Percentiles rank a stretch among this genome's conserved stretches.
phyloP scores from a whole-genome alignment of 2,329 filamentous ascomycete genomes.

The Exophiala bonariae region DNA sequence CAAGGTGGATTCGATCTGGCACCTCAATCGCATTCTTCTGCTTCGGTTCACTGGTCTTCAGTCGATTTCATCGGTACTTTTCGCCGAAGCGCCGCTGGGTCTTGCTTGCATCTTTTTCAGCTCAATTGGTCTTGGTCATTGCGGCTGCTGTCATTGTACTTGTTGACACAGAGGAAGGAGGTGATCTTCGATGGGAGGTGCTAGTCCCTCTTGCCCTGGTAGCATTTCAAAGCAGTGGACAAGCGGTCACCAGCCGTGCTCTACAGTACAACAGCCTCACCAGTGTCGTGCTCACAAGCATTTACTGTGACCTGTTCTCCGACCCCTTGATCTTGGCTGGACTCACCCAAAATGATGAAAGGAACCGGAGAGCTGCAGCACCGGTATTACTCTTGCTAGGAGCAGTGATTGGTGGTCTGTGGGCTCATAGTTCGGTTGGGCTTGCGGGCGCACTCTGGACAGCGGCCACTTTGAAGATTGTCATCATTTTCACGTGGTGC shows the following conservation, averaged over 20 bases:
- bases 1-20: conserved; percentile 70
- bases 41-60: conserved; percentile 70
- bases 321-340: conserved; percentile 53
- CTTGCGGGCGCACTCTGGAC: conserved; percentile 60
- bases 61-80: conserved; percentile 64
- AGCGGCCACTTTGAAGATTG: conserved; percentile 57
- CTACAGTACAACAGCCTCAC: conserved; percentile 70
- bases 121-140: conserved; percentile 48
- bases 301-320: conserved; percentile 78
- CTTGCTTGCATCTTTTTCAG: conserved; percentile 58
- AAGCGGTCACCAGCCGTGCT: conserved; percentile 72
- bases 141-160: conserved; percentile 36
- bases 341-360: conserved; percentile 47
- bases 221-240: conserved; percentile 75
- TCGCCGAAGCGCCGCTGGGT: conserved; percentile 66
- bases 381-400: conserved; percentile 55
- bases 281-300: conserved; percentile 76
- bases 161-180: conserved; percentile 42
- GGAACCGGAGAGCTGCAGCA: conserved; percentile 54
- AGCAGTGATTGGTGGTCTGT: conserved; percentile 55
- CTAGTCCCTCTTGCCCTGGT: conserved; percentile 68
- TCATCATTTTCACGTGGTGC: conserved; percentile 60
- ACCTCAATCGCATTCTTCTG: conserved; percentile 71
- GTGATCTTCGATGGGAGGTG: conserved; percentile 57
- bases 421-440: conserved; percentile 52